Conservation (phyloP, 768 basidiomycete genomes). For the Lentinula boryana region DNA sequence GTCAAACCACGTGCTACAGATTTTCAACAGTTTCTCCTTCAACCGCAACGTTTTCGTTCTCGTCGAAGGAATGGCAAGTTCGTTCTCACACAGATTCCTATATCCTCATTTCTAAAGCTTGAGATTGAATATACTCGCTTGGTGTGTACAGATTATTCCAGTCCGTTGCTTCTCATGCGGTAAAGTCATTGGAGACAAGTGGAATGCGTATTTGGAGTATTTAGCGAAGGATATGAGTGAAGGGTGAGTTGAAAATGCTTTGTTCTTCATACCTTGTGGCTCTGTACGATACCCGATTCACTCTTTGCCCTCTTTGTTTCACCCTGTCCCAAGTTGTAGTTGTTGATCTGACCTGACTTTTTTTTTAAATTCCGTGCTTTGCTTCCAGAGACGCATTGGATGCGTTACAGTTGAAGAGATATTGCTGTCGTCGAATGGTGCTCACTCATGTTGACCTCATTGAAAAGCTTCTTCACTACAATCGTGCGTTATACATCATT, state of each 20-base stretch:
- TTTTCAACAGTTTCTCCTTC: not conserved
- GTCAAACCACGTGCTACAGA: not conserved
- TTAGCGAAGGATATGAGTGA: constrained; percentile 78
- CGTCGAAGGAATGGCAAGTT: not conserved
- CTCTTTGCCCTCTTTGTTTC: not conserved
- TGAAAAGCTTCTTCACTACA: constrained; percentile 94
- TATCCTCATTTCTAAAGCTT: not conserved
- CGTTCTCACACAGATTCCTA: not conserved
- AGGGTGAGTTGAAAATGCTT: constrained; percentile 52
- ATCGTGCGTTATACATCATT: constrained; percentile 52
- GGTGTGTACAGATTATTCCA: constrained; percentile 78
- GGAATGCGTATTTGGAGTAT: constrained; percentile 82
- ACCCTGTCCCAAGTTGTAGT: no score
- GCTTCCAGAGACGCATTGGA: constrained; percentile 77
- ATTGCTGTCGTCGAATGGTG: constrained; percentile 97
- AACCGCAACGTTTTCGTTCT: not conserved
- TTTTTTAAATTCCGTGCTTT: not conserved
- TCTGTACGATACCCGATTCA: not conserved
- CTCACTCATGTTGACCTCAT: constrained; percentile 97
- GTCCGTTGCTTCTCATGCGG: constrained; percentile 96
- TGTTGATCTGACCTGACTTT: not conserved
- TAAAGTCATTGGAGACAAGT: constrained; percentile 96
- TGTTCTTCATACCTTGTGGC: not conserved
- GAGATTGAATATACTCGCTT: not conserved
- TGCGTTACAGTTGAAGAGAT: constrained; percentile 83